phyloP scores from a whole-genome alignment of 306 rosid genomes.

The Fragaria iinumae region DNA sequence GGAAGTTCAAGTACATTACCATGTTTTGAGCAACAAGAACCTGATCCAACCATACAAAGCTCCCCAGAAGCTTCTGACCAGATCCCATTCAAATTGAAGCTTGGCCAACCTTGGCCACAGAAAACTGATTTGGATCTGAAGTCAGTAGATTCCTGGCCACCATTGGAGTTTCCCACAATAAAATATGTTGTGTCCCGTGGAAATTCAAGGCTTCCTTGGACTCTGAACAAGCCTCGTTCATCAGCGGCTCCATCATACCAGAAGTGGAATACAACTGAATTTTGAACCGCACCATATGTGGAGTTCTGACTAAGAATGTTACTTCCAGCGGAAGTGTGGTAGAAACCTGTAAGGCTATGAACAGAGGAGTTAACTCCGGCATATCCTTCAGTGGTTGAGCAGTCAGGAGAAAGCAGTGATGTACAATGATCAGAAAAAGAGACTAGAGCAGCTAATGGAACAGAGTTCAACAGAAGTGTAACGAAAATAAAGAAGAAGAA shows the following conservation, averaged over 20 bases:
- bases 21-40: conserved; percentile 1
- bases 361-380: conserved; percentile 10
- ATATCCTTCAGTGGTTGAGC: background rate
- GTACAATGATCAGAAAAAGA: conserved; percentile 42
- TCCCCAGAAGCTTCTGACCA: conserved; percentile 7
- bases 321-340: conserved; percentile 30
- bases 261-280: background rate
- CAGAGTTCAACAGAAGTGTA: conserved; percentile 5
- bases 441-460: conserved; percentile 19
- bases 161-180: background rate
- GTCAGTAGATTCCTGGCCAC: background rate
- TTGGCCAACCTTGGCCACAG: background rate
- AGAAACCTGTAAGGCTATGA: conserved; percentile 27
- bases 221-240: background rate
- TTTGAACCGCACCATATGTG: conserved; percentile 27
- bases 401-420: conserved; percentile 26
- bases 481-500: conserved; percentile 24
- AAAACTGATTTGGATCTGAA: background rate
- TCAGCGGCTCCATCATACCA: background rate
- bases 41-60: conserved; percentile 40
- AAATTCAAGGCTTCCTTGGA: background rate
- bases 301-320: background rate
- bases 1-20: conserved; percentile 20
- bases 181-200: background rate
- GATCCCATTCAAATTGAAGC: background rate